Conservation (phyloP, 768 basidiomycete genomes). For the Tephrocybe sp. region DNA sequence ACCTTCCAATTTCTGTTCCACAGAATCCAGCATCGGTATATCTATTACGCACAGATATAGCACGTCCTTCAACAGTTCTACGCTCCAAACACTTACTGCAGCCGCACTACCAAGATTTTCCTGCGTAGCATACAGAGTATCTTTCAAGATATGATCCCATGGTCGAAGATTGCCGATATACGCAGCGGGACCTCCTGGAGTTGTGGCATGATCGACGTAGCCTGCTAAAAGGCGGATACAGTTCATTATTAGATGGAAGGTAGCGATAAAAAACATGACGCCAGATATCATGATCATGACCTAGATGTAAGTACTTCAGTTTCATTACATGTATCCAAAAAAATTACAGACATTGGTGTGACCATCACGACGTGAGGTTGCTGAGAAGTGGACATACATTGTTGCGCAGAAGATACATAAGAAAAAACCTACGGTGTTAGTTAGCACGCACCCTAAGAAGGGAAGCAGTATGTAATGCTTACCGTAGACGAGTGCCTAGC, state of each 20-base stretch:
- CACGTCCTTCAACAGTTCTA: not conserved
- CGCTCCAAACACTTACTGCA: not conserved
- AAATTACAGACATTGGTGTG: not conserved
- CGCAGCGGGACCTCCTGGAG: slow-evolving; percentile 7
- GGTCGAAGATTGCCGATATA: slow-evolving; percentile 9
- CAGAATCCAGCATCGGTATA: slow-evolving; percentile 11
- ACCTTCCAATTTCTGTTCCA: slow-evolving; percentile 8
- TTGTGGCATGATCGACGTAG: slow-evolving; percentile 8
- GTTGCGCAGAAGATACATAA: slow-evolving; percentile 8
- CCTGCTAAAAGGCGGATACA: slow-evolving; percentile 7
- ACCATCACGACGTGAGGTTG: not conserved
- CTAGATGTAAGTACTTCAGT: not conserved
- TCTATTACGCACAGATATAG: not conserved
- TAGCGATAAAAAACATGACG: slow-evolving; percentile 11
- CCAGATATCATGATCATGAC: slow-evolving; percentile 4
- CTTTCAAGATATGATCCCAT: slow-evolving; percentile 13
- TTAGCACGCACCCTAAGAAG: not conserved
- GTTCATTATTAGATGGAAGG: slow-evolving; percentile 10
- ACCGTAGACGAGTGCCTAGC: slow-evolving; percentile 1
- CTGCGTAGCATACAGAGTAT: slow-evolving; percentile 12
- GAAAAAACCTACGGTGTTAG: not conserved
- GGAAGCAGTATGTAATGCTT: not conserved
- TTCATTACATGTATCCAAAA: not conserved
- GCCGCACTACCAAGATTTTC: slow-evolving; percentile 13
- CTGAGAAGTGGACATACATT: slow-evolving; percentile 4